Evolutionary conservation across 2,329 filamentous ascomycete genomes (phyloP).

Genomic region (Claviceps sp.): DNA sequence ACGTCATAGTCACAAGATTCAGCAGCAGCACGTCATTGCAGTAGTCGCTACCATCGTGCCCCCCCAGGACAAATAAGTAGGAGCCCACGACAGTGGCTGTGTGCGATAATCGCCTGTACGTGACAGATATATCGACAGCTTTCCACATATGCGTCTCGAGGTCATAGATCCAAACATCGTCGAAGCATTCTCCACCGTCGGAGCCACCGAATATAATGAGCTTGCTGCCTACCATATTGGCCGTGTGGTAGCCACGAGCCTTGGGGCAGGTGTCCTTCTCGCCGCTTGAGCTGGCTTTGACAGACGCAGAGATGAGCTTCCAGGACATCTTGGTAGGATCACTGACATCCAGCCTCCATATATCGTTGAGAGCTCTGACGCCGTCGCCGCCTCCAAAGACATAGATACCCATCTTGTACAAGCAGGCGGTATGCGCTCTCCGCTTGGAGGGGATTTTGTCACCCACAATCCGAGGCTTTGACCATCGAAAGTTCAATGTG

Average conservation of each 20-base stretch:
- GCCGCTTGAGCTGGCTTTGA: slow-evolving; percentile 16
- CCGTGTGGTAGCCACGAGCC: slow-evolving; percentile 56
- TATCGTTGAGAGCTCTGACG: slow-evolving; percentile 55
- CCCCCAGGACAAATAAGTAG: slow-evolving; percentile 57
- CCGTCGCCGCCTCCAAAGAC: slow-evolving; percentile 61
- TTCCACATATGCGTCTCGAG: slow-evolving; percentile 49
- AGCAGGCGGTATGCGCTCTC: slow-evolving; percentile 55
- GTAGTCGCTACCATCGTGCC: slow-evolving; percentile 58
- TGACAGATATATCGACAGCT: slow-evolving; percentile 42
- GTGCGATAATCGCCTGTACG: slow-evolving; percentile 53
- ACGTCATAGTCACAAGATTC: slow-evolving; percentile 62
- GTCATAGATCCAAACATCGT: slow-evolving; percentile 62
- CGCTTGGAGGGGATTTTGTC: slow-evolving; percentile 46
- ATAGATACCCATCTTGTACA: slow-evolving; percentile 57
- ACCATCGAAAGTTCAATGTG: slow-evolving; percentile 56
- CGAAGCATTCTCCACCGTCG: slow-evolving; percentile 58
- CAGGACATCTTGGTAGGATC: slow-evolving; percentile 56
- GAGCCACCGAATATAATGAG: slow-evolving; percentile 59
- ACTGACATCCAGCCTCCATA: slow-evolving; percentile 58
- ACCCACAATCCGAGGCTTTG: slow-evolving; percentile 44
- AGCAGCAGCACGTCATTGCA: slow-evolving; percentile 54
- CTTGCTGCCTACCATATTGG: slow-evolving; percentile 60
- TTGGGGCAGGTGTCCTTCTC: slow-evolving; percentile 37
- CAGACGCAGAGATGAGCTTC: slow-evolving; percentile 45
- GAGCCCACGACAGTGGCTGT: slow-evolving; percentile 57